A percentile compares a stretch with the other conserved stretches of the same genome.
Evolutionary conservation across 1,139 yeast species (phyloP).

Genomic region (Blastobotrys buckinghamii): DNA sequence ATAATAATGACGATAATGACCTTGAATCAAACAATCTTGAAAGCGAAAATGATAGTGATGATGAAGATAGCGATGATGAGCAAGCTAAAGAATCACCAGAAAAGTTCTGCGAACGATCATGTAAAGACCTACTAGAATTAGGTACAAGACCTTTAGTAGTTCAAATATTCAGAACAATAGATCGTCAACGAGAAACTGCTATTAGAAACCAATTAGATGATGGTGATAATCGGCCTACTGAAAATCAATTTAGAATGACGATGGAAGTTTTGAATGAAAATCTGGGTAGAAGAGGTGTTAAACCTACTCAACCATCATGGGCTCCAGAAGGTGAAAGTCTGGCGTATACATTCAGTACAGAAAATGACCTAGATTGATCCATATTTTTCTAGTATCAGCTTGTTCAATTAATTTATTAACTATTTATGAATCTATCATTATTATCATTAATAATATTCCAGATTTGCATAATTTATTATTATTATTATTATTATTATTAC

Average conservation of each 20-base stretch:
- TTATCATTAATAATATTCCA: too few species aligned
- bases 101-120: slow-evolving; percentile 2
- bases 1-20: too few species aligned
- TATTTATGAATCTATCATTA: too few species aligned
- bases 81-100: background rate
- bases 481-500: too few species aligned
- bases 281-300: slow-evolving; percentile 6
- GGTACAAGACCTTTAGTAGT: slow-evolving; percentile 2
- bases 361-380: background rate
- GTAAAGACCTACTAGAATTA: background rate
- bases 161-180: slow-evolving; percentile 5
- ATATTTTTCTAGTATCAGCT: too few species aligned
- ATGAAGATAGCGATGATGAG: background rate
- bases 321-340: background rate
- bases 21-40: background rate
- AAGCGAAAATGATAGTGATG: background rate
- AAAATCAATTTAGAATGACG: slow-evolving; percentile 9
- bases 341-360: background rate
- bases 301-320: slow-evolving; percentile 8
- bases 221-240: slow-evolving; percentile 1
- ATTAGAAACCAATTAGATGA: background rate
- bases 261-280: slow-evolving; percentile 11
- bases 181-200: slow-evolving; percentile 8
- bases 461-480: too few species aligned
- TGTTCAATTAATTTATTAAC: too few species aligned